Evolutionary conservation across 371 early-diverging fungal species (phyloP), one percentile per base, ranked within the genome.

Genomic region (Zopfochytrium polystomum): DNA sequence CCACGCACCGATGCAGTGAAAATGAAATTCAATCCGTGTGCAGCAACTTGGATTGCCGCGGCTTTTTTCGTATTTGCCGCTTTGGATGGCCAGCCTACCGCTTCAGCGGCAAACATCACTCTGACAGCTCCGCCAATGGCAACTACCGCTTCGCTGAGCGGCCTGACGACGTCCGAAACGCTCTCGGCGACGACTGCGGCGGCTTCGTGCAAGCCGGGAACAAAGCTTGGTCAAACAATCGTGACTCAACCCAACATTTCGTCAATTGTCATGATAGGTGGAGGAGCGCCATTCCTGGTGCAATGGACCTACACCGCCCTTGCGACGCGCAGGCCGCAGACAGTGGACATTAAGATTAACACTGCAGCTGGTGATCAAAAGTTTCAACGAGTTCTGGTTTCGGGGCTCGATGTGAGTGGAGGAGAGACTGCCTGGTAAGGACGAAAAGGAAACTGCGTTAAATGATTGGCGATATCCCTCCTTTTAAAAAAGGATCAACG

Each of bases 351-450:
- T 13, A 47, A 50, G 32, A 34, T 62, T 31, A 44, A 48, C 26
- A 25, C 32, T 22, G 55, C 25, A 15, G 46, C 31, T 47, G 43
- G 50, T 5, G 11, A 13, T 9, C 44, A 55, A 31, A 34, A n/a
- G 23, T 54, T 23, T 25, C 30, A 42, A 20, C 34, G 25, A n/a
- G 13, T 33, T 4, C 13, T 62, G 30, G 56, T 55, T 15, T 6
- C 11, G 6, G 26, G 38, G 2, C 29, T 62, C 34, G 48, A 62
- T 29, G 63, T 62, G 15, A 35, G 50, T 22, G 48, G 48, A 15
- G 63, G 63, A 32, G 63, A 34, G n/a, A 47, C 48, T 13, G 63
- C 43, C 25, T 62, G 56, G 55, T n/a, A n/a, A n/a, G n/a, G n/a
- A n/a, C n/a, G n/a, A n/a, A n/a, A n/a, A n/a, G n/a, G n/a, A n/a